Base-by-base conservation (phyloP, 176 grass and related monocot species). In the Bromus sterilis region DNA sequence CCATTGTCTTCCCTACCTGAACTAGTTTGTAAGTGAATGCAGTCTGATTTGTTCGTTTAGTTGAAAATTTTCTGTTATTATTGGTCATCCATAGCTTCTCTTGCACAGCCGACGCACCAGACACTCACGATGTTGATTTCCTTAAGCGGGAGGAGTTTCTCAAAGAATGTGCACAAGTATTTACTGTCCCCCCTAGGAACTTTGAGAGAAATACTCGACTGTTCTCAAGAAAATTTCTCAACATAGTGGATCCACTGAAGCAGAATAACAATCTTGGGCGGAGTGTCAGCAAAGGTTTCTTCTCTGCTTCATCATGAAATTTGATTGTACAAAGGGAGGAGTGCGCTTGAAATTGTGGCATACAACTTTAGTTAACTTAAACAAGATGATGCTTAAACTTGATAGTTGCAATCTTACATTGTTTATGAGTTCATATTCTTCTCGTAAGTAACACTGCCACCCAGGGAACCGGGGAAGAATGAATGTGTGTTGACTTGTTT, bases 221-320 rank as follows among this genome's bases (percentile, higher is more conserved):
- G 29, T 98, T 98, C 46, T 56, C 80, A 53, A 76, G 68, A 31
- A 98, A 95, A 66, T 87, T 88, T 93, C 78, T 98, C 21, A 98
- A 98, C 71, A 98, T 98, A 78, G 85, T 95, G 59, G 92, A 98
- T 87, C 95, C 92, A 43, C 39, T 98, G 67, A 98, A 98, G 73
- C 49, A 65, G 53, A 89, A 44, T 78, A 98, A 98, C 40, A 98
- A 98, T 89, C 95, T 98, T 30, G 95, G 95, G 18, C 79, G 95
- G 76, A 98, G 92, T 70, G 90, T 98, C 39, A 95, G 84, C 89
- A 95, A 87, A 98, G 93, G 95, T 94, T 55, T 79, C 84, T 79
- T 42, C 64, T 65, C 18, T 71, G 49, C 57, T 58, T 58, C 36
- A 63, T 60, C 51, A 36, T 85, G 15, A 72, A 33, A 26, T 90